phyloP scores from a whole-genome alignment of 2,329 filamentous ascomycete genomes.

The Chrysosporium queenslandicum region DNA sequence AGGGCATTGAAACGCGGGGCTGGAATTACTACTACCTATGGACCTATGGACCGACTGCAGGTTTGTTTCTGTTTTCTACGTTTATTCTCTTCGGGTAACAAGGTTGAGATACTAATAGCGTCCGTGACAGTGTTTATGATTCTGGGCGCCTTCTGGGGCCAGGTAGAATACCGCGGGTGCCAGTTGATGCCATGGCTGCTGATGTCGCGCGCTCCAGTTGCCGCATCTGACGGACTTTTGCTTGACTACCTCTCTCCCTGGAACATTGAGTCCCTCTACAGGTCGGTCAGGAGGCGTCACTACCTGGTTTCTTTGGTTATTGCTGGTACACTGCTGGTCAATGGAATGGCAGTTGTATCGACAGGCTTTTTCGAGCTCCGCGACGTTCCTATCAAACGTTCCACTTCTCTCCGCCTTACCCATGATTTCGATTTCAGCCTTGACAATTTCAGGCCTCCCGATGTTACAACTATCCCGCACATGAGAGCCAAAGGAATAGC shows the following conservation, averaged over 20 bases:
- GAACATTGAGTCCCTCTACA: constrained; percentile 10
- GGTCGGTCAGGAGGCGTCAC: constrained; percentile 10
- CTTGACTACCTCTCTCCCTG: constrained; percentile 13
- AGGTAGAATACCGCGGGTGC: constrained; percentile 7
- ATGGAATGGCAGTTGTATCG: constrained; percentile 7
- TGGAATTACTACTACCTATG: constrained; percentile 11
- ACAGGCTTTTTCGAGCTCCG: constrained; percentile 10
- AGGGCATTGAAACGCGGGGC: constrained; percentile 7
- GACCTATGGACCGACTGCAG: constrained; percentile 14
- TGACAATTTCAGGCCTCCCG: constrained; percentile 5
- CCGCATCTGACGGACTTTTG: constrained; percentile 9
- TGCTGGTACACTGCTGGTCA: constrained; percentile 8
- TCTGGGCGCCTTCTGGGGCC: constrained; percentile 6
- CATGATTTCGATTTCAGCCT: constrained; percentile 1
- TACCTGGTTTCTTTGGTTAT: constrained; percentile 9
- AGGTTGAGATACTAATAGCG: constrained; percentile 6
- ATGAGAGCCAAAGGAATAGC: constrained; percentile 7
- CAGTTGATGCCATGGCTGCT: constrained; percentile 12
- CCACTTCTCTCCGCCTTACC: constrained; percentile 4
- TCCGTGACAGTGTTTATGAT: constrained; percentile 10
- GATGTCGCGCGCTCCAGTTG: constrained; percentile 8
- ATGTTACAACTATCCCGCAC: constrained; percentile 9
- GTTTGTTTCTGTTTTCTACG: constrained; percentile 1
- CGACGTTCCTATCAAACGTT: constrained; percentile 4
- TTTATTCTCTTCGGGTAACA: not conserved